Evolutionary conservation across 805 yeast species (phyloP), one percentile per base, ranked within the genome.

Genomic region (Wickerhamiella kurtzmanii): DNA sequence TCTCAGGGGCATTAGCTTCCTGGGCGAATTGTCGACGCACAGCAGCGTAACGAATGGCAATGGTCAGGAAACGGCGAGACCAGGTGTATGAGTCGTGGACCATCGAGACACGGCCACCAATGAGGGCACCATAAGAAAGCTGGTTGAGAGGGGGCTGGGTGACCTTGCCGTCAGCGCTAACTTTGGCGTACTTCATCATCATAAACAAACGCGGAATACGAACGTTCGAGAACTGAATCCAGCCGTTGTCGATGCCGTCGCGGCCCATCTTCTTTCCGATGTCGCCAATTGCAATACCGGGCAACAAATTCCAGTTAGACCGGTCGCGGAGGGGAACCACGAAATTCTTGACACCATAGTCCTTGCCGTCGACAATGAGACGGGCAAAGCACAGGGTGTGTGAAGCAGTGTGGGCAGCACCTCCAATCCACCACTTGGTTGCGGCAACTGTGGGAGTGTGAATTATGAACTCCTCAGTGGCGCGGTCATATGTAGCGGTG

Each of bases 401-500:
- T 22, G 88, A 85, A 4, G 96, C 85, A 18, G 94, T 80, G 64
- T 85, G 94, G 9, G 96, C 96, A 38, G 96, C 96, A 57, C 96
- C 96, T 43, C 96, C 96, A 58, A 88, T 88, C 96, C 96, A 88
- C 96, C 96, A 88, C 64, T 88, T 88, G 21, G 96, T 87, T 40
- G 96, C 96, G 35, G 94, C 88, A 47, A 83, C 64, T 60, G 87
- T 83, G 1, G 96, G 96, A 11, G 96, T 88, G 61, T 84, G 75
- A 58, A 88, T 77, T 47, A 74, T 61, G 60, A 88, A 83, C 52
- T 78, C 77, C 56, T 85, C 84, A 22, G 72, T 73, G 16, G 65
- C 66, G 17, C 69, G 66, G 62, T 85, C 80, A 62, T 73, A 88
- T 18, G 82, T 80, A 15, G 96, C 95, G 15, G 87, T 82, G n/a